Evolutionary conservation across 129 eudicot species (phyloP).

Genomic region (Silybum marianum): DNA sequence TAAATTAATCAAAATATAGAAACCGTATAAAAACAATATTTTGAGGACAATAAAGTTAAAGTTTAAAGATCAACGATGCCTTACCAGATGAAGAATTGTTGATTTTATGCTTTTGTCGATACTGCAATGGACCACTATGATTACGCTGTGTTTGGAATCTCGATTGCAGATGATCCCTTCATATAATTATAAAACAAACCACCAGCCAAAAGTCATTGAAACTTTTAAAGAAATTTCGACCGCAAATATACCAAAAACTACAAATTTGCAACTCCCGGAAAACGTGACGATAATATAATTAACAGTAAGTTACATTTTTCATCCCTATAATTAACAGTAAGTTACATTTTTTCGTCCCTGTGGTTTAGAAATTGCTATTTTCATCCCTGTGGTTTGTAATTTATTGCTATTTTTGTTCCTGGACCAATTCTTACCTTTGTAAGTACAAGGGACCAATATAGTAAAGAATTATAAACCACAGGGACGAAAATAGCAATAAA

Average conservation of each 20-base stretch:
- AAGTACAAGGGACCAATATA: too few species aligned
- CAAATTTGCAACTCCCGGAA: constrained; percentile 4
- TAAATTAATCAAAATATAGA: too few species aligned
- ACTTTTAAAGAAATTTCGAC: neutral
- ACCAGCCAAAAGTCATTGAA: constrained; percentile 27
- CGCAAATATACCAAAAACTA: constrained; percentile 7
- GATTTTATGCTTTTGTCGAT: constrained; percentile 67
- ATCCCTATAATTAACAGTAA: neutral
- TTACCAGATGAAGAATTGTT: constrained; percentile 56
- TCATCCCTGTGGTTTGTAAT: too few species aligned
- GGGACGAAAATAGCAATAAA: too few species aligned
- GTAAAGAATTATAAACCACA: too few species aligned
- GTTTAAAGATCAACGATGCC: neutral
- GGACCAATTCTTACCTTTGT: too few species aligned
- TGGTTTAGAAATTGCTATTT: too few species aligned
- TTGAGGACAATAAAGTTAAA: too few species aligned
- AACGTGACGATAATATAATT: constrained; percentile 10
- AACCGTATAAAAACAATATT: too few species aligned
- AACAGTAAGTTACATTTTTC: too few species aligned
- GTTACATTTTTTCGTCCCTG: too few species aligned
- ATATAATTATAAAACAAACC: constrained; percentile 27
- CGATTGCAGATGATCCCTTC: constrained; percentile 65
- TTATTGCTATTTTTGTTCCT: too few species aligned
- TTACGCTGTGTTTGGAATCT: constrained; percentile 59
- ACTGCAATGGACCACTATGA: constrained; percentile 80